phyloP scores from a whole-genome alignment of 371 early-diverging fungal species.

The Vairimorpha ceranae region DNA sequence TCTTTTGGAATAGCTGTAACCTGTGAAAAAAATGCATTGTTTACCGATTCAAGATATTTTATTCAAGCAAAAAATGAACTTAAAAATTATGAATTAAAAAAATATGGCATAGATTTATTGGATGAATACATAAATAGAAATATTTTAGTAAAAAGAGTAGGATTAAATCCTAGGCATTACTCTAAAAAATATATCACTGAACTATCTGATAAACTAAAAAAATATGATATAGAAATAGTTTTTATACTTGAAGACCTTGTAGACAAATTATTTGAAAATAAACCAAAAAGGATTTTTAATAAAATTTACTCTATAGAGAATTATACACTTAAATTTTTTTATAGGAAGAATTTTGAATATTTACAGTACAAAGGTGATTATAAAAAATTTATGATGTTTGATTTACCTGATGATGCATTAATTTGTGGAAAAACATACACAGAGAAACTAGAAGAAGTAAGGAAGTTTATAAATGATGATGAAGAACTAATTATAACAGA shows the following conservation, averaged over 20 bases:
- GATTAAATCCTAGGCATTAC: constrained; percentile 45
- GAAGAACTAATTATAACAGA: constrained; percentile 52
- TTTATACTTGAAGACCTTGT: constrained; percentile 35
- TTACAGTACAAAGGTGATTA: background rate
- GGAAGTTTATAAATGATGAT: constrained; percentile 1
- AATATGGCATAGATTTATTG: constrained; percentile 71
- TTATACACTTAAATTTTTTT: background rate
- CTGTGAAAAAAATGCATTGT: constrained; percentile 69
- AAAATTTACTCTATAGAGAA: constrained; percentile 18
- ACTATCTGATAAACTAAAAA: constrained; percentile 53
- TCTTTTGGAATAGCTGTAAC: constrained; percentile 82
- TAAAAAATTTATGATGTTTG: background rate
- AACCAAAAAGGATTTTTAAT: constrained; percentile 12
- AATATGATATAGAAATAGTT: constrained; percentile 40
- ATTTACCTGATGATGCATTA: constrained; percentile 73
- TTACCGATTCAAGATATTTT: constrained; percentile 95
- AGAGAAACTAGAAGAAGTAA: constrained; percentile 37
- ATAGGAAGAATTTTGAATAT: constrained; percentile 3
- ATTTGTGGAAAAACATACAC: constrained; percentile 77
- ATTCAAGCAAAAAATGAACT: constrained; percentile 85
- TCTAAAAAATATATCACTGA: constrained; percentile 65
- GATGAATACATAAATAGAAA: constrained; percentile 30
- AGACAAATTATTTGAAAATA: background rate
- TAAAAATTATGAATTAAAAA: constrained; percentile 54
- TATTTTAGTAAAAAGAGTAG: constrained; percentile 37